Evolutionary conservation across 768 basidiomycete genomes (phyloP), one percentile per base, ranked within the genome.

Genomic region (Amanita thiersii): DNA sequence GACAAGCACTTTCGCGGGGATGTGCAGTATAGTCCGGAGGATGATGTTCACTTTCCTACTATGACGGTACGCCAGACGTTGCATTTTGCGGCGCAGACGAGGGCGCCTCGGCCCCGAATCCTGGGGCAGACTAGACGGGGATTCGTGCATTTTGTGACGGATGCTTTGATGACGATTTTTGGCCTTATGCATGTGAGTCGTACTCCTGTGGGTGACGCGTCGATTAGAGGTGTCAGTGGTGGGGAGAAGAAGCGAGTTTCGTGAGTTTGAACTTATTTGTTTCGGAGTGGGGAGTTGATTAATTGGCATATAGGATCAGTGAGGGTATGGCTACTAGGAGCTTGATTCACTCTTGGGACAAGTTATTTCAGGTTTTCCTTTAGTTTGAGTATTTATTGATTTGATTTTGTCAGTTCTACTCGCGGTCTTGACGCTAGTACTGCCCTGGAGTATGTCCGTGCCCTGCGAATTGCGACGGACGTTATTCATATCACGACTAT

Each of bases 1-100:
- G 50, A 56, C 44, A 70, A 75, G 45, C 72, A 72, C 39, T 84
- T 77, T 56, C 80, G 82, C 2, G 91, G 90, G 11, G 88, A 88
- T 52, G 79, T 87, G 2, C 74, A 76, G 41, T 90, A 87, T 55
- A 81, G 74, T 46, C 84, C 86, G 0, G 88, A 87, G 63, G 88
- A 90, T 51, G 88, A 93, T 54, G 66, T 86, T 1, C 88, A 90
- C 55, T 85, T 91, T 50, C 84, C 89, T 4, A 86, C 83, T 7
- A 69, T 94, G 19, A 86, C 84, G 4, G 86, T 90, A 23, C 70
- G 75, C 36, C 72, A 89, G 54, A 89, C 87, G 0, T 66, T 96
- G 21, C 64, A 57, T 11, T 85, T 87, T 44, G 81, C 84, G 0
- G 72, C 81, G 0, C 73, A 69, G 47, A 80, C 75, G 12, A 80